Base-by-base conservation (phyloP, 1,139 yeast genomes). In the Hansenula lynferdii region DNA sequence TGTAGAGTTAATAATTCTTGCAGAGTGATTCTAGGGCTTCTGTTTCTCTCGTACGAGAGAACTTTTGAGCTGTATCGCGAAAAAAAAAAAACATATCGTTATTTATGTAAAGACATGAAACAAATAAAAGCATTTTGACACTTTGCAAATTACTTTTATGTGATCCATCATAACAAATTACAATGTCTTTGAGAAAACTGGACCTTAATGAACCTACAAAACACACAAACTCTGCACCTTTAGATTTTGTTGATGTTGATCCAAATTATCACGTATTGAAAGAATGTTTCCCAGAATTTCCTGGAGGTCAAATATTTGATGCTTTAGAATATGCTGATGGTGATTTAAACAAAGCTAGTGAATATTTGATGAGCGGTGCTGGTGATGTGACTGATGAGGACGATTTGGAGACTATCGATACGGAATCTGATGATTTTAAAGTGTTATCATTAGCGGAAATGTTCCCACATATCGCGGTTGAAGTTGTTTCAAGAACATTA, bases 401-500 rank as follows among this genome's bases (percentile, higher is more conserved):
- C 11, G 31, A 28, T 16, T 14, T 11, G 25, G 18, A 28, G 15
- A 9, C 3, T 6, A 17, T 28, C 5, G 33, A 31, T 31, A 10
- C 20, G 2, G 33, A 31, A 3, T 31, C 27, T 15, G 8, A 20
- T 11, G 32, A 28, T n/a, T 12, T 17, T 25, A 31, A 39, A 11
- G 16, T 37, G 3, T 22, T 21, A 4, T 17, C 19, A 6, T 16
- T 42, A 3, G 28, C 30, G 25, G 38, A 36, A 10, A 28, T 40
- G 28, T 38, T 42, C 11, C 43, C 43, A 4, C 20, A 27, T 5
- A 22, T 34, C 6, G 30, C 30, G 4, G 20, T 26, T 6, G 12
- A 16, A 6, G 12, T 17, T 7, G 19, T 37, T 6, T 3, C 18
- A 7, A 11, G 24, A 5, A 18, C 28, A 12, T 20, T 37, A 6